Conservation (phyloP, 371 early-diverging fungal species). For the Encephalitozoon intestinalis region DNA sequence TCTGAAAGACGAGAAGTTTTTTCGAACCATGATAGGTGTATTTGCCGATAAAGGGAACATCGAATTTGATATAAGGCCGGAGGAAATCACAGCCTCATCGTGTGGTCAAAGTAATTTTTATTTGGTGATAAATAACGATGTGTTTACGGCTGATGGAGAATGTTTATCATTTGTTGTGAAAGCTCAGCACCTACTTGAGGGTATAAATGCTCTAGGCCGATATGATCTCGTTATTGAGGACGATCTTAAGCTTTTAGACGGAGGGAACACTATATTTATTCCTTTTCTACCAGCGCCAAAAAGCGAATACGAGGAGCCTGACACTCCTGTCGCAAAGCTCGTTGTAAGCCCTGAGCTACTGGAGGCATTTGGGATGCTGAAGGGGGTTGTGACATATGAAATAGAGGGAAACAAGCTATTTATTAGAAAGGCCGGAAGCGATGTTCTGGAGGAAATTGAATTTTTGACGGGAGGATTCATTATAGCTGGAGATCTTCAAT, state of each 20-base stretch:
- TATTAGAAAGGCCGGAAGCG: constrained; percentile 6
- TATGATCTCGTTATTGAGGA: background rate
- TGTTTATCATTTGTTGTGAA: background rate
- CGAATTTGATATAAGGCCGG: background rate
- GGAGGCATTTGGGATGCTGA: background rate
- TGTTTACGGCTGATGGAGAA: background rate
- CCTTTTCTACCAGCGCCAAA: constrained; percentile 6
- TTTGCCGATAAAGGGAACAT: background rate
- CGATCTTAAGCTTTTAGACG: background rate
- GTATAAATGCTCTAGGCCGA: background rate
- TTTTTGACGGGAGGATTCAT: constrained; percentile 8
- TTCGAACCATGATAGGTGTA: background rate
- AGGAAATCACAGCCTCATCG: background rate
- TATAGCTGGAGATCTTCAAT: constrained; percentile 19
- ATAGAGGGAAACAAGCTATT: constrained; percentile 9
- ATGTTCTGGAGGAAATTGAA: constrained; percentile 24
- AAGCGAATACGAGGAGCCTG: constrained; percentile 14
- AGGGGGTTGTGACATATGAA: constrained; percentile 22
- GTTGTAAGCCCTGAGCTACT: background rate
- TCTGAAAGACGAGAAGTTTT: background rate
- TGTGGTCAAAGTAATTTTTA: background rate
- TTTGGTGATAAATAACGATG: background rate
- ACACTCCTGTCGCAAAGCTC: constrained; percentile 7
- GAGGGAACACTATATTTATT: constrained; percentile 10
- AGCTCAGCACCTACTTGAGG: background rate